phyloP scores from a whole-genome alignment of 176 grass and related monocot genomes.

The Triticum timopheevii region DNA sequence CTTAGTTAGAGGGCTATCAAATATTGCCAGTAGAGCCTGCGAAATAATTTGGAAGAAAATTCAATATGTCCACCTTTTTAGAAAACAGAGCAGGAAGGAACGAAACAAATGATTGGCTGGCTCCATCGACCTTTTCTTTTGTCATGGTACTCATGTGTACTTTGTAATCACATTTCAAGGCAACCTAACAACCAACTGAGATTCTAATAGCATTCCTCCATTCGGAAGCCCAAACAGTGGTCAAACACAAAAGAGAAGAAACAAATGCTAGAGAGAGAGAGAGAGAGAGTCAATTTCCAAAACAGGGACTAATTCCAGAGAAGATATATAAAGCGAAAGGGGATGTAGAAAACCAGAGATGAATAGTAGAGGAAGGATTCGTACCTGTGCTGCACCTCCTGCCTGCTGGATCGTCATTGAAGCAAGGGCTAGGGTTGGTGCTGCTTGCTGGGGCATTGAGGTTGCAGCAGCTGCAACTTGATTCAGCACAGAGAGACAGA shows the following conservation, averaged over 20 bases:
- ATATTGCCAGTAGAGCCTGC: slow-evolving; percentile 86
- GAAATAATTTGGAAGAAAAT: slow-evolving; percentile 10
- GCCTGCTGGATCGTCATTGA: too few species aligned
- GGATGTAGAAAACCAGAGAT: too few species aligned
- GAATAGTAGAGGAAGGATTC: too few species aligned
- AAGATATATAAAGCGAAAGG: too few species aligned
- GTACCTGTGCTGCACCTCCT: too few species aligned
- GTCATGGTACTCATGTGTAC: not conserved
- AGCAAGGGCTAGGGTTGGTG: too few species aligned
- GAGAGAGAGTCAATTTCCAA: not conserved
- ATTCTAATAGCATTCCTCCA: not conserved
- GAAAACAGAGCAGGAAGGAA: not conserved
- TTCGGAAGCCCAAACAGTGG: not conserved
- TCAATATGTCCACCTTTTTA: not conserved
- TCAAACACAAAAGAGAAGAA: not conserved
- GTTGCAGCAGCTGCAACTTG: too few species aligned
- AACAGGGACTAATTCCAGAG: too few species aligned
- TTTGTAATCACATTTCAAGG: not conserved
- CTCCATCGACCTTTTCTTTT: not conserved
- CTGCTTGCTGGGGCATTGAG: too few species aligned
- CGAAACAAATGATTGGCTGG: not conserved
- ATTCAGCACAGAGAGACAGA: too few species aligned
- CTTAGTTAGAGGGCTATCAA: slow-evolving; percentile 93
- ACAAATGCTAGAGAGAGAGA: not conserved
- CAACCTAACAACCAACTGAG: not conserved